phyloP scores from a whole-genome alignment of 768 basidiomycete genomes.

The Termitomyces sp. region DNA sequence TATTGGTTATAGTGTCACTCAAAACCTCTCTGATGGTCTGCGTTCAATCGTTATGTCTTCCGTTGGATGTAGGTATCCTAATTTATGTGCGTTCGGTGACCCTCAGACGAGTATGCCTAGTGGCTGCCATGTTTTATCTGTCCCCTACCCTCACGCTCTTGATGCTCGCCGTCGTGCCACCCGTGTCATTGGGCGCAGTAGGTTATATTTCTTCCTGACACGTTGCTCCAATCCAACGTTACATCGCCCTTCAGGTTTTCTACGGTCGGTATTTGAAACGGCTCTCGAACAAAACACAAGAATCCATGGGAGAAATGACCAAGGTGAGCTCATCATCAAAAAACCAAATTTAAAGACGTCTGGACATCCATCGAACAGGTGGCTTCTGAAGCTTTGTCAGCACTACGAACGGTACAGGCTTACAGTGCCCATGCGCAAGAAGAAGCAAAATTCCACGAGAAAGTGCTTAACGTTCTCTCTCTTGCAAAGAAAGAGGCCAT shows the following conservation, averaged over 20 bases:
- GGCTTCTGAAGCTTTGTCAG: constrained; percentile 86
- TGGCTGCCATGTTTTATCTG: constrained; percentile 93
- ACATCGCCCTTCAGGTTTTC: constrained; percentile 58
- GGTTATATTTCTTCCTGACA: constrained; percentile 13
- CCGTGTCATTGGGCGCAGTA: constrained; percentile 81
- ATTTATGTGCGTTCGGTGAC: background rate
- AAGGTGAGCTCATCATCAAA: constrained; percentile 38
- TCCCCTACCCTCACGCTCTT: constrained; percentile 83
- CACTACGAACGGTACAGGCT: constrained; percentile 84
- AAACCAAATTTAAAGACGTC: background rate
- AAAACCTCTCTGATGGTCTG: constrained; percentile 74
- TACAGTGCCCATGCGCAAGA: constrained; percentile 83
- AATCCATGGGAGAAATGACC: constrained; percentile 94
- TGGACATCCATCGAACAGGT: constrained; percentile 34
- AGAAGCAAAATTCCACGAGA: constrained; percentile 66
- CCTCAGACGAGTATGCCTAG: constrained; percentile 26
- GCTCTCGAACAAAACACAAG: constrained; percentile 88
- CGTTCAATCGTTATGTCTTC: constrained; percentile 88
- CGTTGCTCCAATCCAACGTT: background rate
- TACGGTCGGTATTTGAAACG: constrained; percentile 94
- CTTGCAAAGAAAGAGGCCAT: constrained; percentile 84
- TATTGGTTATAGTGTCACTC: constrained; percentile 51
- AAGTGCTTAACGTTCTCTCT: constrained; percentile 56
- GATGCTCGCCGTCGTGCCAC: constrained; percentile 91
- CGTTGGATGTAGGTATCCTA: constrained; percentile 72